Percentiles rank a stretch among this genome's conserved stretches.
Evolutionary conservation across 306 rosid genomes (phyloP).

Genomic region (Castanea crenata): DNA sequence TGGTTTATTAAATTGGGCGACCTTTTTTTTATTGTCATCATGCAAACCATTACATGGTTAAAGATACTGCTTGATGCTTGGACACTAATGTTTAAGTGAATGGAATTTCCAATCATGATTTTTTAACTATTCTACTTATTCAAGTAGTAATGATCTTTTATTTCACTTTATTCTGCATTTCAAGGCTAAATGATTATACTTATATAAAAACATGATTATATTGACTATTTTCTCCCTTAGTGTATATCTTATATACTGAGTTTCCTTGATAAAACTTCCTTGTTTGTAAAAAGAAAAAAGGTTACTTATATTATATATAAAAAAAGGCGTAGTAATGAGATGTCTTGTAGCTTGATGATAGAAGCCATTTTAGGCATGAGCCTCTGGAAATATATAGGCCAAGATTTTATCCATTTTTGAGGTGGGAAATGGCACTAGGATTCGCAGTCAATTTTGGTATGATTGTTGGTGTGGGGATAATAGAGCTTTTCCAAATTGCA

Average conservation of each 20-base stretch:
- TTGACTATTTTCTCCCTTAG: too few relatives aligned
- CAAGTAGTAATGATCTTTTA: neutral
- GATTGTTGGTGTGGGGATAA: too few relatives aligned
- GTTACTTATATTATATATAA: neutral
- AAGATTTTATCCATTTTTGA: too few relatives aligned
- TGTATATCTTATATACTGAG: too few relatives aligned
- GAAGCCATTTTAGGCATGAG: neutral
- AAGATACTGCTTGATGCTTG: conserved; percentile 1
- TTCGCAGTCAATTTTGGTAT: too few relatives aligned
- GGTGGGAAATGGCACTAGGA: too few relatives aligned
- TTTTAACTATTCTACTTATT: neutral
- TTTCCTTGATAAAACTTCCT: too few relatives aligned
- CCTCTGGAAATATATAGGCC: too few relatives aligned
- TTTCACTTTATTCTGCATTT: neutral
- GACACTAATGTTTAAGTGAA: neutral
- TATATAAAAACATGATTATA: too few relatives aligned
- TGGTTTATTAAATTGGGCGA: conserved; percentile 1
- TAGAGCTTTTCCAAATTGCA: too few relatives aligned
- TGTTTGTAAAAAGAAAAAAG: neutral
- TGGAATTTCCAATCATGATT: neutral
- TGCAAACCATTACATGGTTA: neutral
- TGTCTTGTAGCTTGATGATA: neutral
- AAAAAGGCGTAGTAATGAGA: neutral
- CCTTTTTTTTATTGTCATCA: neutral
- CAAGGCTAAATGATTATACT: neutral